A percentile compares a stretch with the other conserved stretches of the same genome.
Conservation (phyloP, 805 yeast species). For the Candida boleticola region DNA sequence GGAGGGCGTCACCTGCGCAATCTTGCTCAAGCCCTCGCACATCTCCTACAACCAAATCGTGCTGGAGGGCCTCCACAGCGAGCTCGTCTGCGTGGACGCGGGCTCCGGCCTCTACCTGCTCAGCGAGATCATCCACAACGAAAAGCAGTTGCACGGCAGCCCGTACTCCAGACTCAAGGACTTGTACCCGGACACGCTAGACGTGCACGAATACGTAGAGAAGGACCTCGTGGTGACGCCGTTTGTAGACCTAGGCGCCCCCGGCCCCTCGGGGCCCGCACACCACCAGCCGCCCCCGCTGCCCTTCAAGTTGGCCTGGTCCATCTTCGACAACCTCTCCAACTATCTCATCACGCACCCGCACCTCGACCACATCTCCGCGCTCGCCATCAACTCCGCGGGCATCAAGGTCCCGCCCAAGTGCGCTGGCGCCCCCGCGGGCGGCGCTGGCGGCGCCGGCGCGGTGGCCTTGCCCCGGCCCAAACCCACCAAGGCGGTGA, state of each 20-base stretch:
- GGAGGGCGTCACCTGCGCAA: constrained; percentile 67
- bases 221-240: constrained; percentile 9
- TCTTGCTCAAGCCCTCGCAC: constrained; percentile 57
- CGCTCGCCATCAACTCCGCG: constrained; percentile 71
- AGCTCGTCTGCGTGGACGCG: constrained; percentile 67
- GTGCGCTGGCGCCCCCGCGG: too few relatives aligned
- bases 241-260: not conserved
- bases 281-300: constrained; percentile 10
- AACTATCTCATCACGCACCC: constrained; percentile 70
- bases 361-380: constrained; percentile 78
- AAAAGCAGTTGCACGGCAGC: constrained; percentile 7
- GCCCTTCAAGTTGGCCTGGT: constrained; percentile 27
- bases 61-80: constrained; percentile 20
- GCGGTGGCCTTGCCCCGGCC: not conserved
- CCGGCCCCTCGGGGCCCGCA: not conserved
- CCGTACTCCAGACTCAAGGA: constrained; percentile 15
- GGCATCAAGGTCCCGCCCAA: constrained; percentile 27
- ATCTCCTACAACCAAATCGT: constrained; percentile 40
- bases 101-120: constrained; percentile 70
- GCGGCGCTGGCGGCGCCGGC: too few relatives aligned
- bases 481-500: constrained; percentile 39
- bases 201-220: constrained; percentile 21
- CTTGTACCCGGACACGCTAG: constrained; percentile 31
- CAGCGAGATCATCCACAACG: constrained; percentile 37
- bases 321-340: constrained; percentile 34